Evolutionary conservation across 495 filamentous ascomycete genomes (phyloP).

Genomic region (Neurospora sp.): DNA sequence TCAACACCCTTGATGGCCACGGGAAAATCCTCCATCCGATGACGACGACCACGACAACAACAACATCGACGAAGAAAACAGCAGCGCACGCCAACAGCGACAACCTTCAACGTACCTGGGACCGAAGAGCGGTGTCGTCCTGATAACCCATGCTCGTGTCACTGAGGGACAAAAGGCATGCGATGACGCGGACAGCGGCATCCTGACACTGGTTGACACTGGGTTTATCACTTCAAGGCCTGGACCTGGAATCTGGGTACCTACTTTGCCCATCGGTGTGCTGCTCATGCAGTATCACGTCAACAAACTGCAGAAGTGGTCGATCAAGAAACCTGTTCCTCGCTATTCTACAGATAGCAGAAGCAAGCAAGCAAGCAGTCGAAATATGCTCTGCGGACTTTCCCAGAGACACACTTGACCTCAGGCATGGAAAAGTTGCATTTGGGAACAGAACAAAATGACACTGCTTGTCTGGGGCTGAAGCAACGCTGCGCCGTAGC

Average conservation of each 20-base stretch:
- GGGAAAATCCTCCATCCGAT: background rate
- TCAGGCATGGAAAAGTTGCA: background rate
- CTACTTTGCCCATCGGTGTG: background rate
- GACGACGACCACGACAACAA: background rate
- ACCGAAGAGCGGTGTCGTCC: background rate
- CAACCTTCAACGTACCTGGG: background rate
- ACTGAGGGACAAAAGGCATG: background rate
- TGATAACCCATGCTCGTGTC: background rate
- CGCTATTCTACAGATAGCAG: background rate
- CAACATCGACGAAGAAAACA: background rate
- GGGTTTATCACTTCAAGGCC: background rate
- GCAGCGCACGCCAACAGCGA: background rate
- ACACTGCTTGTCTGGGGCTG: background rate
- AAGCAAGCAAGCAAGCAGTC: background rate
- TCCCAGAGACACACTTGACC: background rate
- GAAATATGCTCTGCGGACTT: background rate
- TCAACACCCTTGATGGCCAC: background rate
- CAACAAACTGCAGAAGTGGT: constrained; percentile 1
- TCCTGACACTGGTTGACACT: background rate
- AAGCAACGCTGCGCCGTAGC: background rate
- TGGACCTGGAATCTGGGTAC: background rate
- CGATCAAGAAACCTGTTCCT: background rate
- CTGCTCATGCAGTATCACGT: constrained; percentile 1
- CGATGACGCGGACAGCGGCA: background rate
- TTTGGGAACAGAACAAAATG: background rate